Evolutionary conservation across 352 stramenopile genomes (phyloP).

Genomic region (Pythium grandisporangium): DNA sequence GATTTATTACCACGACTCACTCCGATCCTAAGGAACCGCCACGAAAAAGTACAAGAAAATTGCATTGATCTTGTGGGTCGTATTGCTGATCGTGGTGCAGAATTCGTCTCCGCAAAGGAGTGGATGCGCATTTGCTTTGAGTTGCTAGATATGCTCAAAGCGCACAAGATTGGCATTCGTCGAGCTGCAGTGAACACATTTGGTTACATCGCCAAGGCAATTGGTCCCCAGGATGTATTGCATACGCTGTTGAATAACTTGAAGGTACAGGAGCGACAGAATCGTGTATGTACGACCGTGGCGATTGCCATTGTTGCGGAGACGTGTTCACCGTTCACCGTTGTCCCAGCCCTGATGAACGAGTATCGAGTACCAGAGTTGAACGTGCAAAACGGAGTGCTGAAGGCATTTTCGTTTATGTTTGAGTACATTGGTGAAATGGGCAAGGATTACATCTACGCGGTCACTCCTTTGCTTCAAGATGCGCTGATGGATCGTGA

Average conservation of each 20-base stretch:
- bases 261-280: constrained; percentile 98
- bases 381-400: constrained; percentile 99
- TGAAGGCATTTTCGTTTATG: constrained; percentile 99
- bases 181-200: constrained; percentile 98
- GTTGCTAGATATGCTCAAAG: constrained; percentile 98
- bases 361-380: constrained; percentile 99
- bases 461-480: constrained; percentile 96
- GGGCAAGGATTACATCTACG: constrained; percentile 99
- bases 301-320: constrained; percentile 99
- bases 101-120: constrained; percentile 97
- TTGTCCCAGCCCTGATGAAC: constrained; percentile 99
- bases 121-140: constrained; percentile 99
- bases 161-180: constrained; percentile 98
- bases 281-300: constrained; percentile 99
- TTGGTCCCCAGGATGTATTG: constrained; percentile 98
- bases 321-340: constrained; percentile 98
- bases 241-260: constrained; percentile 99
- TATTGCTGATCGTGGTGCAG: constrained; percentile 96
- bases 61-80: constrained; percentile 98
- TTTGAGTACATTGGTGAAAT: constrained; percentile 99
- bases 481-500: constrained; percentile 99
- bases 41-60: constrained; percentile 99
- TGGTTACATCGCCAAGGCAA: constrained; percentile 98
- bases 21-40: constrained; percentile 98
- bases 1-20: constrained; percentile 98